phyloP scores from a whole-genome alignment of 2,329 filamentous ascomycete genomes.

The Sclerotinia glacialis region DNA sequence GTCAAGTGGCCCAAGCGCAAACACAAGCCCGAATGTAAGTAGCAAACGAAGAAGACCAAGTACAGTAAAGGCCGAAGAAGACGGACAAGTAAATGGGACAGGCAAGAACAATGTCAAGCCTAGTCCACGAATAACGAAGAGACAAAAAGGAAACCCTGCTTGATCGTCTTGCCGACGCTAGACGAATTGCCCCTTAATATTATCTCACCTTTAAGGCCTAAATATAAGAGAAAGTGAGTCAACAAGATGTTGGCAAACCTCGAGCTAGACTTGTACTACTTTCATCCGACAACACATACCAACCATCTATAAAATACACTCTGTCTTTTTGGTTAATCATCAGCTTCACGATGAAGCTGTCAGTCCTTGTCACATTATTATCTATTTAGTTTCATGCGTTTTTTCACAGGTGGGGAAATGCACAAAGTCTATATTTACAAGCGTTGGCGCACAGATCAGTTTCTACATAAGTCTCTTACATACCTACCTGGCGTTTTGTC shows the following conservation, averaged over 20 bases:
- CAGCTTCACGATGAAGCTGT: constrained; percentile 2
- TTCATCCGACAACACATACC: not conserved
- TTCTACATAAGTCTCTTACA: constrained; percentile 5
- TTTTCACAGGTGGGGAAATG: constrained; percentile 5
- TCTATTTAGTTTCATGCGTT: constrained; percentile 4
- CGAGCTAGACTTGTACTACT: not conserved
- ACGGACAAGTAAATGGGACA: constrained; percentile 36
- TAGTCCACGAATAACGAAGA: constrained; percentile 43
- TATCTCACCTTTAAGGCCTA: not conserved
- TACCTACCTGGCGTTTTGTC: constrained; percentile 4
- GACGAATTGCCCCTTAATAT: not conserved
- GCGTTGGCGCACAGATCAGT: constrained; percentile 16
- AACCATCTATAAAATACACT: not conserved
- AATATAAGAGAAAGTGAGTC: not conserved
- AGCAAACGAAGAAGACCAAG: constrained; percentile 44
- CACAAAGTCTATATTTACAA: constrained; percentile 13
- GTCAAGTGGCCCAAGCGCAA: constrained; percentile 64
- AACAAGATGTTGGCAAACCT: not conserved
- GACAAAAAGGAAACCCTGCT: constrained; percentile 39
- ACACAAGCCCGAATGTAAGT: constrained; percentile 49
- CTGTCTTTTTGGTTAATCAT: not conserved
- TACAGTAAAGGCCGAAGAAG: constrained; percentile 41
- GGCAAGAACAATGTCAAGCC: constrained; percentile 41
- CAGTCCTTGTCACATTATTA: constrained; percentile 12
- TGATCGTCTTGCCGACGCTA: constrained; percentile 19